phyloP scores from a whole-genome alignment of 371 early-diverging fungal genomes.

The Phascolomyces articulosus region DNA sequence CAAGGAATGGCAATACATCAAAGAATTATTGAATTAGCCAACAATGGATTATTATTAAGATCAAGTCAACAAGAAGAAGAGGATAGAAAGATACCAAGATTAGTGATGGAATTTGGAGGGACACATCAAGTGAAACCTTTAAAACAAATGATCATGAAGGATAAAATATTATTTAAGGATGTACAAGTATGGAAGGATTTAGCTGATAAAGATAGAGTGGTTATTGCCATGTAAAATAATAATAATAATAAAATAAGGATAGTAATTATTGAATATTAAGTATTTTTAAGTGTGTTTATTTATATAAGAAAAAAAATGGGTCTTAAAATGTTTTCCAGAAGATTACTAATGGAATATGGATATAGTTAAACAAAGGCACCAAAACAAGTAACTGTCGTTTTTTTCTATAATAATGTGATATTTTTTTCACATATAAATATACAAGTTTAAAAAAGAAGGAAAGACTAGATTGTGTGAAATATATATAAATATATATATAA shows the following conservation, averaged over 20 bases:
- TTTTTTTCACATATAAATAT: neutral
- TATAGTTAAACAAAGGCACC: too few relatives aligned
- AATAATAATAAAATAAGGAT: neutral
- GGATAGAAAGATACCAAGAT: slow-evolving; percentile 50
- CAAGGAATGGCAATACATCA: slow-evolving; percentile 69
- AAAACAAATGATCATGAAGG: slow-evolving; percentile 30
- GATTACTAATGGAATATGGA: too few relatives aligned
- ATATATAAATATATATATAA: too few relatives aligned
- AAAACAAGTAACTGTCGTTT: too few relatives aligned
- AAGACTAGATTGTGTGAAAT: too few relatives aligned
- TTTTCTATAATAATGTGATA: neutral
- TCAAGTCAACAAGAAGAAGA: slow-evolving; percentile 15
- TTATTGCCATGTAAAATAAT: slow-evolving; percentile 40
- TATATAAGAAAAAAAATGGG: too few relatives aligned
- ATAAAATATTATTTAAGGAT: slow-evolving; percentile 47
- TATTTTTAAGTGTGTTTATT: too few relatives aligned
- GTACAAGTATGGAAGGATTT: slow-evolving; percentile 76
- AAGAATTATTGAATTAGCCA: slow-evolving; percentile 53
- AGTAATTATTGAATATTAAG: too few relatives aligned
- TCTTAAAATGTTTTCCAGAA: too few relatives aligned
- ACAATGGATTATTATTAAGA: slow-evolving; percentile 20
- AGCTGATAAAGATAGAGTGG: slow-evolving; percentile 64
- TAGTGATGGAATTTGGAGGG: slow-evolving; percentile 84
- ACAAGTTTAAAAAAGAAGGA: neutral
- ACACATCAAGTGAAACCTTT: slow-evolving; percentile 63